phyloP scores from a whole-genome alignment of 1,284 basidiomycete species.

The Cryptococcus amylolentus region DNA sequence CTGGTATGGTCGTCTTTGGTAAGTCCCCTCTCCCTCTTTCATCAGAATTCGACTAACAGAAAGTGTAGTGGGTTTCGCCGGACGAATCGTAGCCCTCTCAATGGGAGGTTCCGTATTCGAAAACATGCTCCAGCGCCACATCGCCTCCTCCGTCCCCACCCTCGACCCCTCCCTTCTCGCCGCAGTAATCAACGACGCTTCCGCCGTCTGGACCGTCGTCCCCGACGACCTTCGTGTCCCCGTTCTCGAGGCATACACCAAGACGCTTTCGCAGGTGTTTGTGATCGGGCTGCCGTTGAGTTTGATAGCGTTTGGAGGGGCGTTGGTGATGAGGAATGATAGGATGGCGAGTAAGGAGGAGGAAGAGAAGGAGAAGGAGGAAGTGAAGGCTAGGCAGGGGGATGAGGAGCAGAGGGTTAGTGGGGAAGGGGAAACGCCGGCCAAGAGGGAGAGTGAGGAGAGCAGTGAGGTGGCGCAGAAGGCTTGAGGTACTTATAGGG shows the following conservation, averaged over 20 bases:
- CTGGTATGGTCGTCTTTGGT: constrained; percentile 37
- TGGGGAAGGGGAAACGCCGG: no score
- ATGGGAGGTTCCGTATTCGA: constrained; percentile 46
- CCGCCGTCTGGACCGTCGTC: constrained; percentile 34
- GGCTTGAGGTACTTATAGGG: no score
- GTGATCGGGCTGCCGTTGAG: constrained; percentile 41
- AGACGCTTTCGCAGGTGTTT: constrained; percentile 39
- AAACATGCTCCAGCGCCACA: constrained; percentile 41
- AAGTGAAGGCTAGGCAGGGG: constrained; percentile 4
- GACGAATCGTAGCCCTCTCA: constrained; percentile 47
- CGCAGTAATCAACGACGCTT: constrained; percentile 32
- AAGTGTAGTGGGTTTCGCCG: constrained; percentile 35
- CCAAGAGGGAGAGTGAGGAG: no score
- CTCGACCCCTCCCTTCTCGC: constrained; percentile 18
- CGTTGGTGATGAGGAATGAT: constrained; percentile 36
- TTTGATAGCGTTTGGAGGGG: constrained; percentile 30
- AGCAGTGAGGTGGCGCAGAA: no score
- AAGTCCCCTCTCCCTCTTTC: constrained; percentile 6
- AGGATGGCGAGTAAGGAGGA: constrained; percentile 38
- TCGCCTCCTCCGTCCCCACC: constrained; percentile 29
- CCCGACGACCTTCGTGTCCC: constrained; percentile 25
- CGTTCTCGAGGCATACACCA: constrained; percentile 39
- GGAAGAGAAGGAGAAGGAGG: constrained; percentile 28
- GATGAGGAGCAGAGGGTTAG: background rate
- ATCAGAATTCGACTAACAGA: background rate